Base-by-base conservation (phyloP, 768 basidiomycete species). In the Cyathus striatus region DNA sequence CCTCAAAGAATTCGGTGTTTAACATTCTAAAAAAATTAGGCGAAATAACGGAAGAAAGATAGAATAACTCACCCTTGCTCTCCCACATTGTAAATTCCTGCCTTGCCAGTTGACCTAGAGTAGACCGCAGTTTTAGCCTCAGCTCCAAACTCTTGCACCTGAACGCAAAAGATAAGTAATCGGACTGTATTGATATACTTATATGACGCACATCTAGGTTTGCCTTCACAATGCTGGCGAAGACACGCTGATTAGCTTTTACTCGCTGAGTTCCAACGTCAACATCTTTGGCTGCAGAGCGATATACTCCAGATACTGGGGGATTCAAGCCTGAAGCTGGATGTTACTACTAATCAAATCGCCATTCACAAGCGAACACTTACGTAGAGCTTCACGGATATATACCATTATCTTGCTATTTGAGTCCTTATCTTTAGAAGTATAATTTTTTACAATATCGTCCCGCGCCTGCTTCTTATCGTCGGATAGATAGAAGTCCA, bases 401-500 rank as follows among this genome's bases (percentile, higher is more conserved):
- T 72, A 73, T 4, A 23, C 52, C 64, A 74, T 65, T 23, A 78
- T 47, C 40, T 62, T 61, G 4, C 43, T 44, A 13, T 42, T 40
- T 12, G 50, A 56, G 25, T 63, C 55, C 4, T 53, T 46, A 5
- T 55, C 55, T 14, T 47, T 40, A n/a, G 56, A 51, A 21, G 49
- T 44, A 23, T 61, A 59, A 22, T 76, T 50, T 14, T 46, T 49
- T 1, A 70, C 60, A 23, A 83, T 66, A 24, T 73, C 64, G 18
- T 60, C 58, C 7, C 69, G 64, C 21, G 63, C 66, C 14, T 55
- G 38, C 42, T 56, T 38, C 47, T 60, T 59, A 32, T 55, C 57
- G 1, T 68, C 64, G 7, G 68, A 62, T 12, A 85, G 61, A 50
- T 78, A 86, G 59, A 77, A 83, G 52, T 83, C 66, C 38, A 87